Percentiles rank a stretch among this genome's conserved stretches.
Evolutionary conservation across 1,284 basidiomycete genomes (phyloP).

Genomic region (Ceratobasidium sp.): DNA sequence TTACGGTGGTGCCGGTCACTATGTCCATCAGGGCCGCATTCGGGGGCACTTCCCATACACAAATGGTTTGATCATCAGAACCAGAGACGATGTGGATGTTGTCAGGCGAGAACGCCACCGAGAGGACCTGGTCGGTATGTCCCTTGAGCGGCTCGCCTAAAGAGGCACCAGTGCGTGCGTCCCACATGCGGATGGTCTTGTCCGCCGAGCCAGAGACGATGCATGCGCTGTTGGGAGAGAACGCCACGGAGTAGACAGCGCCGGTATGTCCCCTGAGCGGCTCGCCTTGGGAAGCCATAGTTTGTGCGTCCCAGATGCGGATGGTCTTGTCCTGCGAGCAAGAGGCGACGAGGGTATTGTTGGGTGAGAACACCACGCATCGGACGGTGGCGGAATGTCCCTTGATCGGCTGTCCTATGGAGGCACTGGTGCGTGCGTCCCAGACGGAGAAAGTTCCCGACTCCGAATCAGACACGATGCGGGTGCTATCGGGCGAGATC

Average conservation of each 20-base stretch:
- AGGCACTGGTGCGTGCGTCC: not conserved
- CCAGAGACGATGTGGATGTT: not conserved
- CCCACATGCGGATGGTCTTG: not conserved
- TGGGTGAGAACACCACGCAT: not conserved
- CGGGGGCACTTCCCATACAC: not conserved
- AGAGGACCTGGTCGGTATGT: not conserved
- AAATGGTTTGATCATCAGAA: not conserved
- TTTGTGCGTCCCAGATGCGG: constrained; percentile 4
- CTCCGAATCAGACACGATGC: not conserved
- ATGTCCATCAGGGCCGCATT: too few relatives aligned
- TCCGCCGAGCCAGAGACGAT: not conserved
- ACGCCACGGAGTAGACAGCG: not conserved
- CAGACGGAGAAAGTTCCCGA: not conserved
- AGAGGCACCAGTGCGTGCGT: not conserved
- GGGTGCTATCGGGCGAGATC: not conserved
- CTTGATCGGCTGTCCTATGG: not conserved
- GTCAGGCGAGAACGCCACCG: not conserved
- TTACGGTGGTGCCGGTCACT: too few relatives aligned
- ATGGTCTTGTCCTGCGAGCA: not conserved
- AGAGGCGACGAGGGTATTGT: not conserved
- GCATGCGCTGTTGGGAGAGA: not conserved
- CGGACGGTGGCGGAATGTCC: not conserved
- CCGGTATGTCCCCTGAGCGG: not conserved
- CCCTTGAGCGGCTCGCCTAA: not conserved
- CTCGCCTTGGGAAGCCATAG: not conserved